Conservation (phyloP, 192 early-diverging fungal species). For the Coemansia sp. region DNA sequence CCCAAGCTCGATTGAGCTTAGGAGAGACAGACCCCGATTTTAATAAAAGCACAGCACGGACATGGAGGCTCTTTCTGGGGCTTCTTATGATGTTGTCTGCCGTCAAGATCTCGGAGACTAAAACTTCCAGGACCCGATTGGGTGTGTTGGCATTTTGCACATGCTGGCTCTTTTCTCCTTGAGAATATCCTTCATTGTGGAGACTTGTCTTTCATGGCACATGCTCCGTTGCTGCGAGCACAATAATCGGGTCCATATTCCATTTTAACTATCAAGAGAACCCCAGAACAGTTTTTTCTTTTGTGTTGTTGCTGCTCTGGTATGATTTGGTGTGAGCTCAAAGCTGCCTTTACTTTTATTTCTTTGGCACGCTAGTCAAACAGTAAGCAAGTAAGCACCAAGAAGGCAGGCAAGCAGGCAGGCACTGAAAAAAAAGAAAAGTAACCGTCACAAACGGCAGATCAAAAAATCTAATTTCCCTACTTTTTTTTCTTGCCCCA, state of each 20-base stretch:
- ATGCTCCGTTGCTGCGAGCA: conserved; percentile 35
- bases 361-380: too few species aligned
- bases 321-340: neutral
- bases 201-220: conserved; percentile 38
- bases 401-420: too few species aligned
- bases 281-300: neutral
- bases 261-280: conserved; percentile 2
- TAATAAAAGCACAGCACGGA: conserved; percentile 55
- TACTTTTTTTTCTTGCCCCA: neutral
- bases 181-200: neutral
- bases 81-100: conserved; percentile 50
- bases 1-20: conserved; percentile 5
- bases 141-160: conserved; percentile 36
- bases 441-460: neutral
- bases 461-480: neutral
- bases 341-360: too few species aligned
- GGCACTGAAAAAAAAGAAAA: too few species aligned
- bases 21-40: conserved; percentile 50
- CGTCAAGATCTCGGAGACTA: conserved; percentile 54
- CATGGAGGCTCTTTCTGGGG: conserved; percentile 18
- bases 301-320: neutral
- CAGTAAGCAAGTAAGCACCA: too few species aligned
- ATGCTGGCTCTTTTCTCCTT: neutral
- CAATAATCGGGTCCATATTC: conserved; percentile 46
- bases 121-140: conserved; percentile 23